Conservation (phyloP, 148 eudicot species). For the Gaultheria prostrata region DNA sequence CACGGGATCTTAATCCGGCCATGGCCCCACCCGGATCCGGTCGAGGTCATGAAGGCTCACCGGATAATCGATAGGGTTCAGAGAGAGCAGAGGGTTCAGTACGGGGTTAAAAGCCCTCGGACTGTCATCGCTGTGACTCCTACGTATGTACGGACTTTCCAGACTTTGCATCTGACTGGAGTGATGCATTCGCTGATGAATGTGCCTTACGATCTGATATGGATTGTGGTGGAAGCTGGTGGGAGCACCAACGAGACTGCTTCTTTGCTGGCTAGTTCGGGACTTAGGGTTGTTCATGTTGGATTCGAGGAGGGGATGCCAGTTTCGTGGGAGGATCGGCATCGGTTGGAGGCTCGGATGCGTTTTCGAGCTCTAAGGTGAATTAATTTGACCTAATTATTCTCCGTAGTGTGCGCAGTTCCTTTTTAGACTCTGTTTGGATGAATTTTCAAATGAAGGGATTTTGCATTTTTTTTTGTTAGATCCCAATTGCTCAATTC, state of each 20-base stretch:
- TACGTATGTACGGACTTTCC: constrained; percentile 85
- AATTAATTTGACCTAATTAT: neutral
- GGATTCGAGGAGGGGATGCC: constrained; percentile 68
- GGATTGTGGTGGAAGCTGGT: constrained; percentile 96
- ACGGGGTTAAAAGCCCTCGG: constrained; percentile 76
- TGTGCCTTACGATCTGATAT: constrained; percentile 59
- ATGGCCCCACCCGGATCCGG: constrained; percentile 96
- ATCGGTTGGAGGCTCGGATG: constrained; percentile 68
- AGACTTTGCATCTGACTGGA: constrained; percentile 79
- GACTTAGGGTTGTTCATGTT: constrained; percentile 50
- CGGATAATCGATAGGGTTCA: constrained; percentile 78
- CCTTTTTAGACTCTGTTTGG: neutral
- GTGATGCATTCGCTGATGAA: constrained; percentile 95
- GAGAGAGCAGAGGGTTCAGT: constrained; percentile 79
- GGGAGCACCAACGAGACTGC: constrained; percentile 77
- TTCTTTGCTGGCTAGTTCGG: constrained; percentile 52
- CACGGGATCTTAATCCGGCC: constrained; percentile 90
- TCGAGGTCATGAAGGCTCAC: constrained; percentile 83
- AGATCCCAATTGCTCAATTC: neutral
- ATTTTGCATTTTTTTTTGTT: neutral
- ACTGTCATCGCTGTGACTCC: constrained; percentile 72
- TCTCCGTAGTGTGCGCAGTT: neutral
- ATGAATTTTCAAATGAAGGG: neutral
- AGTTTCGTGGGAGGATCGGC: constrained; percentile 66
- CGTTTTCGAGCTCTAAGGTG: constrained; percentile 72